Evolutionary conservation across 2,329 filamentous ascomycete species (phyloP).

Genomic region (Onygenales sp.): DNA sequence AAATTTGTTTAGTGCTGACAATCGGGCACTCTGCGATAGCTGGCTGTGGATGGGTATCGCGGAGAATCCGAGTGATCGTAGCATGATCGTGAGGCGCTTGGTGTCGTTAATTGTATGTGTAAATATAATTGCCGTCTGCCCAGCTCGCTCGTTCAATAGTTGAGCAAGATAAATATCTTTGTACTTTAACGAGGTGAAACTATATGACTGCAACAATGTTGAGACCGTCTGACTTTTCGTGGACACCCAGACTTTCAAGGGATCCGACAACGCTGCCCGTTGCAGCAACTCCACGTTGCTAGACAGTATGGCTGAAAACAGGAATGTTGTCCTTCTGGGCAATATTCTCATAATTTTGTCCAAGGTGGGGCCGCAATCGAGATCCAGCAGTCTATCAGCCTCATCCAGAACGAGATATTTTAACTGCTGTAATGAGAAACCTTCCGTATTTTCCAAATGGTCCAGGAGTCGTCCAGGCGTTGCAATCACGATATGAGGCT

Average conservation of each 20-base stretch:
- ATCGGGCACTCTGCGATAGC: conserved; percentile 73
- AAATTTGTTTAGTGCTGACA: conserved; percentile 88
- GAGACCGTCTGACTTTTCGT: conserved; percentile 90
- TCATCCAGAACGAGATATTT: conserved; percentile 94
- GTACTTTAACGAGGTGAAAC: conserved; percentile 75
- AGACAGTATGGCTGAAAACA: conserved; percentile 91
- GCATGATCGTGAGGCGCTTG: conserved; percentile 73
- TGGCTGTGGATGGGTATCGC: conserved; percentile 91
- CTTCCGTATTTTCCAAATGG: conserved; percentile 93
- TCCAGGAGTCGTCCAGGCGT: conserved; percentile 83
- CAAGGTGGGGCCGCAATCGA: conserved; percentile 85
- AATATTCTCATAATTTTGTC: conserved; percentile 89
- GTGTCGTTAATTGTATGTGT: conserved; percentile 86
- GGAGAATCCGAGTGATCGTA: conserved; percentile 74
- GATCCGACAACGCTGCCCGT: conserved; percentile 75
- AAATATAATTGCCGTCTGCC: conserved; percentile 84
- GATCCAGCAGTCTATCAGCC: conserved; percentile 81
- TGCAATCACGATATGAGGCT: conserved; percentile 86
- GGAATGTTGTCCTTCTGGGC: conserved; percentile 68
- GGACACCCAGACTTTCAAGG: conserved; percentile 57
- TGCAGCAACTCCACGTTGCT: conserved; percentile 89
- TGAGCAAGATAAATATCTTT: conserved; percentile 88
- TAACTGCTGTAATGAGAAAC: conserved; percentile 71
- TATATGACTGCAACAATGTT: conserved; percentile 76
- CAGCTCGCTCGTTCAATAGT: conserved; percentile 74